Percentiles rank a stretch among this genome's conserved stretches.
Evolutionary conservation across 768 basidiomycete genomes (phyloP).

Genomic region (Tricholoma sp.): DNA sequence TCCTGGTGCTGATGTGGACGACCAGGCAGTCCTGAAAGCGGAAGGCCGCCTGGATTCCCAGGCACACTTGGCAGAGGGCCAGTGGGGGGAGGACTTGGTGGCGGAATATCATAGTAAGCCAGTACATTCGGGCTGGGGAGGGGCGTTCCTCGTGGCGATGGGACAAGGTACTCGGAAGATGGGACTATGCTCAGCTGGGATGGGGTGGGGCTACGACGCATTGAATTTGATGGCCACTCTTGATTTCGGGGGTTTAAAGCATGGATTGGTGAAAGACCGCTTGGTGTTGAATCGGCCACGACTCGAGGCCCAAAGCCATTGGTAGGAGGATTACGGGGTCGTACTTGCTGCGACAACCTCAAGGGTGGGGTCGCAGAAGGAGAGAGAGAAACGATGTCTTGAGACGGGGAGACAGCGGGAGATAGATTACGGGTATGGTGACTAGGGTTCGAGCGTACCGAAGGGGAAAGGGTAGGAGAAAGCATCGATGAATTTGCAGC

Average conservation of each 20-base stretch:
- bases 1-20: background rate
- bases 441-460: slow-evolving; percentile 11
- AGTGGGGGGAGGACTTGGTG: slow-evolving; percentile 45
- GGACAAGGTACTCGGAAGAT: slow-evolving; percentile 29
- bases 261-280: slow-evolving; percentile 1
- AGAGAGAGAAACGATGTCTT: slow-evolving; percentile 4
- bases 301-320: slow-evolving; percentile 16
- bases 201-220: background rate
- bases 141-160: slow-evolving; percentile 22
- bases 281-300: background rate
- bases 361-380: slow-evolving; percentile 8
- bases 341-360: slow-evolving; percentile 9
- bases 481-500: background rate
- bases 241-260: background rate
- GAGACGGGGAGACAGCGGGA: slow-evolving; percentile 5
- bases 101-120: slow-evolving; percentile 45
- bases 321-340: slow-evolving; percentile 16
- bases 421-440: slow-evolving; percentile 16
- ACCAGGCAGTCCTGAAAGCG: background rate
- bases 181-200: slow-evolving; percentile 18
- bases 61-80: slow-evolving; percentile 39
- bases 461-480: background rate
- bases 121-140: slow-evolving; percentile 35
- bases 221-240: background rate
- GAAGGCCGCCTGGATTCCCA: background rate